Evolutionary conservation across 768 basidiomycete species (phyloP).

Genomic region (Harrya chromipes): DNA sequence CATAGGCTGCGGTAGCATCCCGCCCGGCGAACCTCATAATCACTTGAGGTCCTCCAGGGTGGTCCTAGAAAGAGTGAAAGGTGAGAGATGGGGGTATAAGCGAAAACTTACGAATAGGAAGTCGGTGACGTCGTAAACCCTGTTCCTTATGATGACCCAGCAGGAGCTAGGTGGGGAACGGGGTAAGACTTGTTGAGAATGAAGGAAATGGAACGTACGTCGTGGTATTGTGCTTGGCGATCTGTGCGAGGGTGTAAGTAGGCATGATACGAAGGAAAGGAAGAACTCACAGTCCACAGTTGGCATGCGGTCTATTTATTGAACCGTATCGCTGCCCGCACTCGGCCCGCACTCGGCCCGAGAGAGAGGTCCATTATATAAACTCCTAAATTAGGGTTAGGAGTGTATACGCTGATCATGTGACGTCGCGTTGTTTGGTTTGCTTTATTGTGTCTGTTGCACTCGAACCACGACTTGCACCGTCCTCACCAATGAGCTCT

Average conservation of each 20-base stretch:
- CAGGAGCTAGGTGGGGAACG: conserved; percentile 51
- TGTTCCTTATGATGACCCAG: conserved; percentile 79
- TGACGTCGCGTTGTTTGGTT: conserved; percentile 52
- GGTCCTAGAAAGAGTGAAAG: conserved; percentile 43
- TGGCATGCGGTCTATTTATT: no score
- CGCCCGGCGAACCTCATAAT: conserved; percentile 82
- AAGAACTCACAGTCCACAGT: not conserved
- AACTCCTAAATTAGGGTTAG: no score
- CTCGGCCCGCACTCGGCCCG: no score
- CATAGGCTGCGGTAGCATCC: conserved; percentile 76
- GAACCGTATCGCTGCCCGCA: no score
- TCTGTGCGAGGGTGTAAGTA: conserved; percentile 52
- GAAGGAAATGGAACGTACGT: conserved; percentile 35
- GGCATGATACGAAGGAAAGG: conserved; percentile 16
- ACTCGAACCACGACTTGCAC: conserved; percentile 40
- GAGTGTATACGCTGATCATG: conserved; percentile 28
- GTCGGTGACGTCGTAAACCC: conserved; percentile 85
- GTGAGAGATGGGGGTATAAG: no score
- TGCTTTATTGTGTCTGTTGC: conserved; percentile 41
- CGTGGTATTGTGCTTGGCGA: conserved; percentile 55
- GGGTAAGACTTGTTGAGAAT: conserved; percentile 6
- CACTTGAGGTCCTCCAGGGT: conserved; percentile 79
- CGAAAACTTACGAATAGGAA: conserved; percentile 54
- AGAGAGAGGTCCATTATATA: no score
- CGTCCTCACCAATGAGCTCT: conserved; percentile 36